Evolutionary conservation across 2,329 filamentous ascomycete species (phyloP).

Genomic region (Magnaporthiopsis poae): DNA sequence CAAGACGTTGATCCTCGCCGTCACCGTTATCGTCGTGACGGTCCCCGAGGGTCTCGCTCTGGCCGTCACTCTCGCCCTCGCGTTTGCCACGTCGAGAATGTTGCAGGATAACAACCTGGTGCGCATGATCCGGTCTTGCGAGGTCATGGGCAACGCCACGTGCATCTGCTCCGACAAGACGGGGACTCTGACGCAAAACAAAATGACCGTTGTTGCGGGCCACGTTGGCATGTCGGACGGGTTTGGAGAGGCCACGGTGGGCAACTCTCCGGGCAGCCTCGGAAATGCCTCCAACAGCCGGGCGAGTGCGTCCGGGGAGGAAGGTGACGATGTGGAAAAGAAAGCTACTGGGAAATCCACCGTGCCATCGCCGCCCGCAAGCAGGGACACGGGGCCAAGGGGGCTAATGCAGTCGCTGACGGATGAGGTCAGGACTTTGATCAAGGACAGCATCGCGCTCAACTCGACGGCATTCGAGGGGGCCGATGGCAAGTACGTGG

Average conservation of each 20-base stretch:
- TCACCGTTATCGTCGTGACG: conserved; percentile 57
- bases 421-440: conserved; percentile 36
- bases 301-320: not conserved
- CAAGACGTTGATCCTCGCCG: conserved; percentile 53
- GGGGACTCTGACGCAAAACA: conserved; percentile 54
- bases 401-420: not conserved
- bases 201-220: conserved; percentile 52
- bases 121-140: conserved; percentile 55
- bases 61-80: conserved; percentile 56
- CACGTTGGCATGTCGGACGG: conserved; percentile 31
- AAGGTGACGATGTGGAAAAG: not conserved
- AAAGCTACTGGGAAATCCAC: not conserved
- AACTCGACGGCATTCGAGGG: conserved; percentile 65
- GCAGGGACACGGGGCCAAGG: not conserved
- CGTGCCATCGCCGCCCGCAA: not conserved
- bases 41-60: conserved; percentile 58
- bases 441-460: conserved; percentile 37
- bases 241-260: conserved; percentile 4
- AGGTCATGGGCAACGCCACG: conserved; percentile 57
- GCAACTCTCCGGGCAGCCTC: not conserved
- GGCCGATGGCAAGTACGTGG: conserved; percentile 49
- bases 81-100: conserved; percentile 59
- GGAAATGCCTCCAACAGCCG: not conserved
- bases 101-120: conserved; percentile 62
- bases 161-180: conserved; percentile 56